phyloP scores from a whole-genome alignment of 495 filamentous ascomycete genomes.

The Penicillium cataractarum region DNA sequence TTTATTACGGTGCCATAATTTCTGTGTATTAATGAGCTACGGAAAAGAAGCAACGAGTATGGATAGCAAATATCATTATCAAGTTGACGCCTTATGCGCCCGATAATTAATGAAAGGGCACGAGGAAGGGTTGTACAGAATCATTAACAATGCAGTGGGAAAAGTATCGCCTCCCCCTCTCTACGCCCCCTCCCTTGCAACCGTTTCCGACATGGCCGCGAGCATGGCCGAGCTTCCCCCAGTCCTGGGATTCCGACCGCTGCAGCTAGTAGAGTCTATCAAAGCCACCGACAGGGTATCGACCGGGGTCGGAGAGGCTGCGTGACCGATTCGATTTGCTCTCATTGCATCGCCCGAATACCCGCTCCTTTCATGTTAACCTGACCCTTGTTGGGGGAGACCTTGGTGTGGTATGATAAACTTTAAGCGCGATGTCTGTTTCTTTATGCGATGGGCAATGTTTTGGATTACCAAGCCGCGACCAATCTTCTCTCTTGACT shows the following conservation, averaged over 20 bases:
- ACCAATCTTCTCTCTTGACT: background rate
- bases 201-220: background rate
- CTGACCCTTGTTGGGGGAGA: background rate
- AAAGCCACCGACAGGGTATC: conserved; percentile 28
- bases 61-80: no score
- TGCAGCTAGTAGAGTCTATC: conserved; percentile 25
- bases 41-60: conserved; percentile 5
- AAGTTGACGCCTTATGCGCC: background rate
- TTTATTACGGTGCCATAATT: background rate
- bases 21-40: background rate
- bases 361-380: background rate
- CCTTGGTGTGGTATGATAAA: background rate
- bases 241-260: conserved; percentile 11
- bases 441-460: background rate
- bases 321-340: conserved; percentile 19
- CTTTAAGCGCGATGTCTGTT: background rate
- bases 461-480: background rate
- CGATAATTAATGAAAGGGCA: background rate
- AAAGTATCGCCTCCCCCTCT: background rate
- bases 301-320: conserved; percentile 14
- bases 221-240: conserved; percentile 12
- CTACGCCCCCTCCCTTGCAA: background rate
- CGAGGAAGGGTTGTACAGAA: background rate
- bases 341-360: conserved; percentile 12
- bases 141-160: background rate